A percentile compares a stretch with the other conserved stretches of the same genome.
phyloP scores from a whole-genome alignment of 306 rosid genomes.

The Malus fusca region DNA sequence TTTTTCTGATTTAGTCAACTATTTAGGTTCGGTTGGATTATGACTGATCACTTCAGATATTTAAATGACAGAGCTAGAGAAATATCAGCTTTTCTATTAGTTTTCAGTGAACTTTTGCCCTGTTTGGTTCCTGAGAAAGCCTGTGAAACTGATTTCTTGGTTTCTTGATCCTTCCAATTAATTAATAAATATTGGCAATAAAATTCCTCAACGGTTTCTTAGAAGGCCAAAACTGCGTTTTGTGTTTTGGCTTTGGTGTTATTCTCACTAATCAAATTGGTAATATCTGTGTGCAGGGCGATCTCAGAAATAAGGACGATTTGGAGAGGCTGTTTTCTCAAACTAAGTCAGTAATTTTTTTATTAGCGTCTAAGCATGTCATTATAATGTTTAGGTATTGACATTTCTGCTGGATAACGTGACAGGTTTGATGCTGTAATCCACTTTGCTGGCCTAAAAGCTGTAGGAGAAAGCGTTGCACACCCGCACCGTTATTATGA shows the following conservation, averaged over 20 bases:
- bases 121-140: not conserved
- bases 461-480: slow-evolving; percentile 81
- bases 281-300: slow-evolving; percentile 42
- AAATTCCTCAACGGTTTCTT: not conserved
- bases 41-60: too few species aligned
- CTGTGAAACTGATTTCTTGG: not conserved
- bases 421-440: slow-evolving; percentile 83
- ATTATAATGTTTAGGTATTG: not conserved
- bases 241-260: not conserved
- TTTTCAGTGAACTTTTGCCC: not conserved
- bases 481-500: slow-evolving; percentile 66
- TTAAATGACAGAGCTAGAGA: not conserved
- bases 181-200: too few species aligned
- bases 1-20: not conserved
- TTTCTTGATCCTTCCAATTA: not conserved
- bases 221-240: not conserved
- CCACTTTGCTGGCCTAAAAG: slow-evolving; percentile 87
- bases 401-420: not conserved
- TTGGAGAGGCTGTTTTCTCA: slow-evolving; percentile 69
- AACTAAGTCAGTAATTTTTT: slow-evolving; percentile 28
- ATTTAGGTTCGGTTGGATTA: too few species aligned
- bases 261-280: not conserved
- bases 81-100: not conserved
- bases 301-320: slow-evolving; percentile 65
- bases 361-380: not conserved